Evolutionary conservation across 148 eudicot species (phyloP), one percentile per base, ranked within the genome.

Genomic region (Camellia sinensis): DNA sequence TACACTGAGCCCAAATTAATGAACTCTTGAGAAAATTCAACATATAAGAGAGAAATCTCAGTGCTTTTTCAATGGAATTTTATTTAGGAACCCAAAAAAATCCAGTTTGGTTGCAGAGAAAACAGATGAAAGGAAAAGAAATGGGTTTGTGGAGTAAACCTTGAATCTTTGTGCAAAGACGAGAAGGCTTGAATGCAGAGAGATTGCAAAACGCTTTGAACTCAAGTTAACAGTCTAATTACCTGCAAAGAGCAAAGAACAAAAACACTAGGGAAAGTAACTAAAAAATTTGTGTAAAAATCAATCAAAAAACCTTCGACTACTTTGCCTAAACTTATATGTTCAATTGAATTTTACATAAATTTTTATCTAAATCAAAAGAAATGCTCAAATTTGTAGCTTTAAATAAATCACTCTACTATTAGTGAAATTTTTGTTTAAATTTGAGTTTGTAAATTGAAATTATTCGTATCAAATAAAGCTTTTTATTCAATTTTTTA

Each of bases 101-200:
- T 43, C 3, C 63, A 6, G 63, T 53, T 73, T 73, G 60, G n/a
- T 22, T 21, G 57, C 1, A 2, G 1, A 22, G 41, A 21, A 21
- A 76, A 62, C 57, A 21, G 59, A 64, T 44, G 79, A 46, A 48
- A 29, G 45, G 15, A 9, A 12, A 15, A 78, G 52, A 70, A 59
- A 67, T 59, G 63, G 14, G 50, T 13, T n/a, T 13, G 17, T n/a
- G 59, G 4, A 77, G 22, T 78, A 81, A 44, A 81, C 87, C 84
- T 85, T 75, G 68, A 75, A 65, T 41, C 12, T 57, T 19, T 78
- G 29, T 48, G 52, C 52, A 73, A 11, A 37, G 7, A 22, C 67
- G 57, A 40, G 22, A 45, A 13, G 64, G 56, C 60, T 61, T 52
- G 37, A 84, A 72, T 77, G 70, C 79, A 72, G 81, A 80, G 65